Evolutionary conservation across 768 basidiomycete species (phyloP), one percentile per base, ranked within the genome.

Genomic region (Ramaria sp.): DNA sequence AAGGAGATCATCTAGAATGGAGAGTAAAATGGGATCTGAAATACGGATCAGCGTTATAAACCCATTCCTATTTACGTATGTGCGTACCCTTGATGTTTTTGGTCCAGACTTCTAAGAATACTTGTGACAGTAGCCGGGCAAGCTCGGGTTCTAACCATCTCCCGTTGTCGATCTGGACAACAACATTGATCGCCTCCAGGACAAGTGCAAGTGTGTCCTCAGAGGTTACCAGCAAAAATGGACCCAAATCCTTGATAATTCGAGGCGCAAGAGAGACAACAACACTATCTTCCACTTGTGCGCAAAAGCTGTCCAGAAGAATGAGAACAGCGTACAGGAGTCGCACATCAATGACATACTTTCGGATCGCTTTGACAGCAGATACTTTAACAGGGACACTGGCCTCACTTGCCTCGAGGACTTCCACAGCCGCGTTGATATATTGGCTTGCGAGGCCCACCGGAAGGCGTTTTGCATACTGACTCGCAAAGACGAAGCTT

Each of bases 401-500:
- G 3, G 85, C 81, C 24, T 79, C 78, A 20, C 64, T 61, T 0
- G 82, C 77, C 67, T 94, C 90, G 8, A 99, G 77, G 8, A 89
- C 92, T 50, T 85, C 81, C 28, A 96, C 73, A 0, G 93, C 86
- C 3, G 90, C 90, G 22, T 87, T 82, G 32, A 98, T 73, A 64
- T 97, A 98, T 62, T 93, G 89, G 0, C 79, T 79, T 1, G 88
- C 83, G 47, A 93, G 73, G 54, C 81, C 73, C 12, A 76, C 61
- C 0, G 91, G 85, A 4, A 97, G 73, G 9, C 85, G 68, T 59
- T 81, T 79, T 1, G 88, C 77, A 63, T 82, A 97, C 62, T 92
- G 85, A 63, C 90, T 92, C 2, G 93, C 91, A 60, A 97, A 94
- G 43, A 98, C 89, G 57, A 97, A 96, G 0, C 83, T 88, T 57